Base-by-base conservation (phyloP, 169 alveolate genomes). In the Gregarina niphandrodes region DNA sequence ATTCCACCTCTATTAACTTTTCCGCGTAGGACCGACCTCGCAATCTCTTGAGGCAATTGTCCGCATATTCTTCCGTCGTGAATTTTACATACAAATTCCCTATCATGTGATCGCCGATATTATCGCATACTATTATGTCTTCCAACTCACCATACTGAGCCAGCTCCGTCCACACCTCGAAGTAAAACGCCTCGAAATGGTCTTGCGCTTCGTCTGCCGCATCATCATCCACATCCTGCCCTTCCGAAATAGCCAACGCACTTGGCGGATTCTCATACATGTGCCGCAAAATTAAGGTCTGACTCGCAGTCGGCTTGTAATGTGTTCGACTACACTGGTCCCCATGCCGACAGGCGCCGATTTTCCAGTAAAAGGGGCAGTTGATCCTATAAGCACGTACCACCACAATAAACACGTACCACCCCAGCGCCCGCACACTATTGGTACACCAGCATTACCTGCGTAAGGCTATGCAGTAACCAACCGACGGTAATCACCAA, bases 271-370 rank as follows among this genome's bases (percentile, higher is more conserved):
- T 93, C 49, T 82, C 87, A 53, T 87, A 92, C 84, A 92, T 70
- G 56, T 88, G 95, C 24, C 85, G 82, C 42, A 92, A 72, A 21
- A 92, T 77, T 17, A 92, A 63, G 0, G 99, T 89, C 41, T 87
- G 93, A 21, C 94, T 80, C 20, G 82, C 70, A 32, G 84, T 68
- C 22, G 99, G 99, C 47, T 81, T 86, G 63, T 86, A 82, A 63
- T 93, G 99, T 21, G 88, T 72, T 45, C 99, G 70, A 36, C 95
- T 81, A 53, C 99, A 93, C 49, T 90, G 94, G 49, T 93, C 97
- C 12, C 97, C 99, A 57, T 93, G 97, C 41, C 99, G 77, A 51
- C 99, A 93, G 1, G 99, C 97, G 13, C 98, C 99, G 26, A 93
- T 93, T 74, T 93, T 93, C 84, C 90, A 87, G 70, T 85, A 93